Base-by-base conservation (phyloP, 1,284 basidiomycete species). In the Thecaphora frezii region DNA sequence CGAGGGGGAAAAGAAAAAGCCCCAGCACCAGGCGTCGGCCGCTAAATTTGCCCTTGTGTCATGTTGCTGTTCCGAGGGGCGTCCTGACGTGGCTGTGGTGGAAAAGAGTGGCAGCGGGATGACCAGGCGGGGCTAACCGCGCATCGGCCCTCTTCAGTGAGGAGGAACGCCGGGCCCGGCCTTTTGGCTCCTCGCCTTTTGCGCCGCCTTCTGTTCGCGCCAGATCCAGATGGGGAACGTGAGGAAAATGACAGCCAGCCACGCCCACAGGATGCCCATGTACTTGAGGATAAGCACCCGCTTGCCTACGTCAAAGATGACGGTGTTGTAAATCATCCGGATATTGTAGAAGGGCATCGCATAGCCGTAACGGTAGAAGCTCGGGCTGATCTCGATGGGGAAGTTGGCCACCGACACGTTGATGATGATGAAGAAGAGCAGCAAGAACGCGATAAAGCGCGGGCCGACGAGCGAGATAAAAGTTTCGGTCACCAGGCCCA, bases 341-440 rank as follows among this genome's bases (percentile, higher is more conserved):
- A 74, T 57, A 49, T 66, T 66, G 62, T 73, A 74, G 59, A 77
- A 76, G 0, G 72, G 70, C 70, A 77, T 69, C 5, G 71, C 52
- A 33, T 74, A 73, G 1, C 66, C 70, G 42, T 71, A 72, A 44
- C 49, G 48, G 63, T 66, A 77, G 51, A 76, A 74, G 14, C 48
- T 51, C 1, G 62, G 57, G 2, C 48, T 47, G 1, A 71, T 47
- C 43, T 69, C 64, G 25, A 70, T 57, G 3, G 69, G 67, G 8
- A 69, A 46, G 49, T 69, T 72, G 33, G 68, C 62, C 1, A 64
- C 59, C 23, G 66, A 64, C 19, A 77, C 70, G 40, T 77, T 76
- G 45, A 66, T 55, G 51, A 77, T 71, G 57, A 77, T 74, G 51
- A 66, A 65, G 38, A 74, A 51, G 1, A 76, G 37, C 3, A 77